These are phyloP conservation scores for Colletotrichum lini DNA, from an alignment of 2,329 filamentous ascomycete species.

Conservation along the genomic window DNA sequence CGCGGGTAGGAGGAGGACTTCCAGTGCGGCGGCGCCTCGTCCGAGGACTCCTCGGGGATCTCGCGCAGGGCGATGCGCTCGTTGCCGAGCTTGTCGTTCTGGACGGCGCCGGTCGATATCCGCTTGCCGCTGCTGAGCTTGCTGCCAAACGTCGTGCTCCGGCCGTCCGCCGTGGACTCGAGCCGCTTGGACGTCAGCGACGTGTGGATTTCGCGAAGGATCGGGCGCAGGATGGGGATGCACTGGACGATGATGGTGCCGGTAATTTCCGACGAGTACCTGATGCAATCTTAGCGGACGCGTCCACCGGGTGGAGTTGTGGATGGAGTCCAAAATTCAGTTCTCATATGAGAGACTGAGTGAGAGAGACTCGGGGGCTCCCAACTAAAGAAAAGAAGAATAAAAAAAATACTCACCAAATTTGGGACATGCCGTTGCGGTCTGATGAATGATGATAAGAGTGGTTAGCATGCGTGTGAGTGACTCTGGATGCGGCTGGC, in stretches of 20 bases:
- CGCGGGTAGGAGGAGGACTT: conserved; percentile 2
- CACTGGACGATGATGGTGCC: conserved; percentile 70
- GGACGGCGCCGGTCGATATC: conserved; percentile 20
- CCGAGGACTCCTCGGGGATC: conserved; percentile 39
- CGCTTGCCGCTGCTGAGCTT: conserved; percentile 39
- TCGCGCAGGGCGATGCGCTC: conserved; percentile 42
- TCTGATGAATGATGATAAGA: conserved; percentile 39
- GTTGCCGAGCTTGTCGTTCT: conserved; percentile 31
- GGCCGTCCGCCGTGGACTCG: conserved; percentile 37
- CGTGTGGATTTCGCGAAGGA: conserved; percentile 51
- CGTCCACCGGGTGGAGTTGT: background rate
- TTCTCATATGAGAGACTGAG: too few relatives aligned
- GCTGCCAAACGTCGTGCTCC: conserved; percentile 36
- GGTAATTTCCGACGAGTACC: conserved; percentile 65
- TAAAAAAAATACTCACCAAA: conserved; percentile 52
- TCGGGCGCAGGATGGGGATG: conserved; percentile 65
- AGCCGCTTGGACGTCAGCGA: conserved; percentile 42
- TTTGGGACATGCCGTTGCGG: conserved; percentile 61
- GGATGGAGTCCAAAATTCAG: background rate
- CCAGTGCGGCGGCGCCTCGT: conserved; percentile 9
- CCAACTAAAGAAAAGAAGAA: background rate
- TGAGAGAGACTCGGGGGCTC: too few relatives aligned
- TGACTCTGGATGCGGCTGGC: background rate
- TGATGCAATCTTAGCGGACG: conserved; percentile 26
- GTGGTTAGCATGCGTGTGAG: conserved; percentile 13